Evolutionary conservation across 257 asterid genomes (phyloP), one percentile per base, ranked within the genome.

Genomic region (Salvia hispanica): DNA sequence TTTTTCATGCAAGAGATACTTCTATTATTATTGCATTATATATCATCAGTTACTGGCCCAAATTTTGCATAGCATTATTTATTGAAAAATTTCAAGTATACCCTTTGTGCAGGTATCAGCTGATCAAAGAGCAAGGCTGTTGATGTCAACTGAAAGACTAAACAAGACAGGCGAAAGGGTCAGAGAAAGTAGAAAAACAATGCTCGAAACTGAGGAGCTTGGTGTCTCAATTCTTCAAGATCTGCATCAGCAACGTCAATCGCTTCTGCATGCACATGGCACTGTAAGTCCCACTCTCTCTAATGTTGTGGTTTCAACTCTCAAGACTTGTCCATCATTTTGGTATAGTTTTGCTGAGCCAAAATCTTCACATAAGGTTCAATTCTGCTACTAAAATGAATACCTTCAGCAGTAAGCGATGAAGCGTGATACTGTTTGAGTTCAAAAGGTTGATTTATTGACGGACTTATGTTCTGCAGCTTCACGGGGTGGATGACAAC

Each of bases 401-500:
- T n/a, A 28, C 42, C 39, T 54, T 28, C 15, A 11, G 40, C 14
- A 7, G 59, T 58, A n/a, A 36, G 31, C 6, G 37, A 34, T 9
- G 15, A 55, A 10, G 15, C 8, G 15, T 16, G 44, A 28, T 7
- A 45, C 16, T 31, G 44, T 12, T 45, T 70, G 36, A 8, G 52
- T 48, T 42, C 10, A 10, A 43, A 6, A 36, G 58, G 44, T 51
- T 16, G 6, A 33, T 37, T 21, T 53, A 58, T 60, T 6, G 34
- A 12, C 47, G 47, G 21, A 42, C 42, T 69, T 67, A 14, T 25
- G 16, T 48, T 68, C 16, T 70, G 75, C 88, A 86, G 96, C 92
- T 87, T 66, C 92, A 83, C 72, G 95, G 90, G 36, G 95, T 89
- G 77, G 96, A 89, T 67, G 95, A 87, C 67, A 87, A 82, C 74